phyloP scores from a whole-genome alignment of 306 rosid species.

The Trifolium pratense region DNA sequence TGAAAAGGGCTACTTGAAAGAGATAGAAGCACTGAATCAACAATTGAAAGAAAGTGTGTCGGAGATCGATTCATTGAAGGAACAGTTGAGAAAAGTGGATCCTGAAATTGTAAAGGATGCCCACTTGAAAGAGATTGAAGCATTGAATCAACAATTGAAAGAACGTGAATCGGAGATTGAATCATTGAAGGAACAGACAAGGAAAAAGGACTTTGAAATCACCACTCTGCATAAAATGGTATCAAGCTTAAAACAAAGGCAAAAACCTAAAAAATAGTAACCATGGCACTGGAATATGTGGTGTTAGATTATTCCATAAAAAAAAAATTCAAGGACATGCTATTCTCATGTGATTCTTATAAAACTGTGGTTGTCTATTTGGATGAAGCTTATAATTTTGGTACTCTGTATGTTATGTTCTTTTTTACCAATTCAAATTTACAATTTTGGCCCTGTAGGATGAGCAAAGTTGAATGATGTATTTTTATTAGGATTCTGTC shows the following conservation, averaged over 20 bases:
- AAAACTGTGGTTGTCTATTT: neutral
- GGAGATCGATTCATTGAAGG: constrained; percentile 54
- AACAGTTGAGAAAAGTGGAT: constrained; percentile 52
- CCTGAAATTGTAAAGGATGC: constrained; percentile 17
- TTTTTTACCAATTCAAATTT: neutral
- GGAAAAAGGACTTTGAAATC: constrained; percentile 60
- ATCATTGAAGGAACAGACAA: constrained; percentile 46
- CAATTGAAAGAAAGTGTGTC: constrained; percentile 38
- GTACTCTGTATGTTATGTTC: neutral
- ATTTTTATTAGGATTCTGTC: constrained; percentile 1
- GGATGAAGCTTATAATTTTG: neutral
- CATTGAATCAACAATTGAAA: constrained; percentile 49
- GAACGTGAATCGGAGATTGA: constrained; percentile 49
- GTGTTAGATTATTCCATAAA: neutral
- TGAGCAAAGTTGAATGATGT: neutral
- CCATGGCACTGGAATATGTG: neutral
- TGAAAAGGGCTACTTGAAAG: constrained; percentile 18
- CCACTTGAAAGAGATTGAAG: constrained; percentile 44
- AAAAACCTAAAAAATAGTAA: neutral
- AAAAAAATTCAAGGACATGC: neutral
- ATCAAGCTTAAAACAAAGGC: constrained; percentile 19
- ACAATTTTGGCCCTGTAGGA: neutral
- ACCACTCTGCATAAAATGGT: constrained; percentile 48
- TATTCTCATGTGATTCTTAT: neutral
- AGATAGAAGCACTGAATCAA: constrained; percentile 52